Evolutionary conservation across 495 filamentous ascomycete species (phyloP).

Genomic region (Penicillium coffeae): DNA sequence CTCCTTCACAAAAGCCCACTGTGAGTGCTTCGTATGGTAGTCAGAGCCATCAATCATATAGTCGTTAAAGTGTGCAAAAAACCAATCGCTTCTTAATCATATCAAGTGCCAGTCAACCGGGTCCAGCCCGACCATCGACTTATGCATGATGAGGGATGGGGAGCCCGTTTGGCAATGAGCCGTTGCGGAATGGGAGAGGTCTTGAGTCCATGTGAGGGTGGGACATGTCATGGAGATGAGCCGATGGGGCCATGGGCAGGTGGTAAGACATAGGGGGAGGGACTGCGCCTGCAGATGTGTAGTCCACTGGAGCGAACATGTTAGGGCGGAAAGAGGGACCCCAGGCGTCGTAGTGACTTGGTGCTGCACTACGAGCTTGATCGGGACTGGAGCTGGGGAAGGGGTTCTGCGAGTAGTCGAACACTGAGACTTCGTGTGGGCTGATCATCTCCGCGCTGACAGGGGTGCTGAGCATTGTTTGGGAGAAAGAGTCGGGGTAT

Average conservation of each 20-base stretch:
- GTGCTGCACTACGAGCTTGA: constrained; percentile 17
- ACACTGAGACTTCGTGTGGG: constrained; percentile 30
- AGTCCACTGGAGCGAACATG: constrained; percentile 38
- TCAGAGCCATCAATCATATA: constrained; percentile 27
- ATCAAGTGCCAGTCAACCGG: constrained; percentile 11
- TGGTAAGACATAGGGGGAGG: constrained; percentile 32
- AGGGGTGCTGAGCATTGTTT: constrained; percentile 31
- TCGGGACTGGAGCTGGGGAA: constrained; percentile 27
- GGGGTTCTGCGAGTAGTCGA: constrained; percentile 30
- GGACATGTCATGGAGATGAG: constrained; percentile 30
- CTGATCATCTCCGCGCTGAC: constrained; percentile 28
- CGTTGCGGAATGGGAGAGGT: constrained; percentile 25
- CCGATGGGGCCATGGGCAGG: constrained; percentile 27
- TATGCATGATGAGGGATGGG: constrained; percentile 22
- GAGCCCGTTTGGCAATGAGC: constrained; percentile 18
- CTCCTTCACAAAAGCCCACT: constrained; percentile 18
- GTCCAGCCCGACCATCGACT: constrained; percentile 20
- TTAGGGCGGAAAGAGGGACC: constrained; percentile 37
- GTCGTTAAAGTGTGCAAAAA: constrained; percentile 17
- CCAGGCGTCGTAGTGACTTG: constrained; percentile 34
- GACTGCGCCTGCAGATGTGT: constrained; percentile 14
- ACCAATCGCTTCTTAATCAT: constrained; percentile 8
- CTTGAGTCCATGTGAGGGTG: constrained; percentile 25
- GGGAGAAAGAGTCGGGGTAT: constrained; percentile 34
- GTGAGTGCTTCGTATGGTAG: constrained; percentile 14